Conservation (phyloP, 2,329 filamentous ascomycete genomes). For the Chrysoporthe puriensis region DNA sequence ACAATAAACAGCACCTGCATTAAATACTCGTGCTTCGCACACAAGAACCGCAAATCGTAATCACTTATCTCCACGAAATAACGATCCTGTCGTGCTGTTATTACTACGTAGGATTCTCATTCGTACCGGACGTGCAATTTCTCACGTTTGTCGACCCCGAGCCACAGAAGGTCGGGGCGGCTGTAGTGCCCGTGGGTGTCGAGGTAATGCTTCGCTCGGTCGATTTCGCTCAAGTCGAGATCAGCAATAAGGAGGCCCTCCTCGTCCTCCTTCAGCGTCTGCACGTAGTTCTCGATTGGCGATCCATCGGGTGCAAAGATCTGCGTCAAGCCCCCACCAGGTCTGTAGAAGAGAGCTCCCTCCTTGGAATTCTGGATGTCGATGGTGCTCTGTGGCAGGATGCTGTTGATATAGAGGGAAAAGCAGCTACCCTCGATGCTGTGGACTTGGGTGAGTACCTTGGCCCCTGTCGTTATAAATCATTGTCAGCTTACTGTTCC, state of each 20-base stretch:
- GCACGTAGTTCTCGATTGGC: slow-evolving; percentile 30
- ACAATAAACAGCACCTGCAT: background rate
- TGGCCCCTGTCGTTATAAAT: slow-evolving; percentile 23
- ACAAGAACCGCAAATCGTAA: background rate
- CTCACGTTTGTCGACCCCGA: slow-evolving; percentile 38
- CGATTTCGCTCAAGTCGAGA: slow-evolving; percentile 49
- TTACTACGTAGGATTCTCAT: background rate
- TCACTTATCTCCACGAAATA: too few relatives aligned
- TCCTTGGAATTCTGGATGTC: background rate
- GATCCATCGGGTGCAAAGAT: slow-evolving; percentile 56
- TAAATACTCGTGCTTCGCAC: background rate
- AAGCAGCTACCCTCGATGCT: slow-evolving; percentile 35
- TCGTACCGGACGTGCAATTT: background rate
- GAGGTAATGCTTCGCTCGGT: slow-evolving; percentile 44
- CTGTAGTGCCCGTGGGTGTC: slow-evolving; percentile 45
- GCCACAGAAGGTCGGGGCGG: slow-evolving; percentile 45
- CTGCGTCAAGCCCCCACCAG: slow-evolving; percentile 51
- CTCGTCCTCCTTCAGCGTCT: slow-evolving; percentile 40
- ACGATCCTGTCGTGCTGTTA: background rate
- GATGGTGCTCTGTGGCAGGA: slow-evolving; percentile 33
- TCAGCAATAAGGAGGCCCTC: slow-evolving; percentile 57
- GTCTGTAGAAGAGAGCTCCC: slow-evolving; percentile 29
- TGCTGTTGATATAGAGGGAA: slow-evolving; percentile 33
- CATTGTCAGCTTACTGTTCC: background rate
- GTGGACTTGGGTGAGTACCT: slow-evolving; percentile 31